Evolutionary conservation across 2,329 filamentous ascomycete species (phyloP), one percentile per base, ranked within the genome.

Genomic region (Aspergillus flavus): DNA sequence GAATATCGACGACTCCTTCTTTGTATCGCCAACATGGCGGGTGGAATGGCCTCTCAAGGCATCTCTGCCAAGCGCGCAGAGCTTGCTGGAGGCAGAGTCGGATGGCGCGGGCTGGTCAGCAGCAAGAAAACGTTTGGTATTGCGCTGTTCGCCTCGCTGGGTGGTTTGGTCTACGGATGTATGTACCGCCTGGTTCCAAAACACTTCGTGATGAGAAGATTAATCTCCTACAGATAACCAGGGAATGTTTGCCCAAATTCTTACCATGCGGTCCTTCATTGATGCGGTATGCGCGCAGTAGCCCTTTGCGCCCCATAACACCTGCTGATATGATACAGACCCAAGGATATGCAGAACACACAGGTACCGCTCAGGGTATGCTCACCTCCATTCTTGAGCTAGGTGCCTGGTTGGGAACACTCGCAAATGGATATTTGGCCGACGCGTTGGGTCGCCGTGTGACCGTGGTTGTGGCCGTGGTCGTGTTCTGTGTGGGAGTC

Each of bases 211-310:
- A 23, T 9, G 14, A 4, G 34, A 16, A 52, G 1, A 21, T 43
- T 63, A 30, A 65, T 28, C 6, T 9, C 10, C 48, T 63, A 12
- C 32, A 75, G 73, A 92, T 78, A 92, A 93, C 72, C 89, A 92
- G 74, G 91, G 90, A 68, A 89, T 92, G 78, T 91, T 92, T 78
- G 87, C 86, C n/a, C 90, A 90, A 28, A 86, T 93, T 26, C 69
- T 87, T 60, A 81, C 80, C 26, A 84, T 85, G 82, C 71, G 73
- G 5, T 78, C 79, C 1, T 85, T 84, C 65, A 76, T 78, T 46
- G 64, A 73, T 52, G 76, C 83, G 46, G 83, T 83, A 76, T 77
- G 79, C 58, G 64, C 71, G 41, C 76, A 75, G 73, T 21, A 53
- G 46, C 36, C 50, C 5, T 23, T 45, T 23, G 55, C 50, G 54